Evolutionary conservation across 2,329 filamentous ascomycete species (phyloP), one percentile per base, ranked within the genome.

Genomic region (Aspergillus ustus): DNA sequence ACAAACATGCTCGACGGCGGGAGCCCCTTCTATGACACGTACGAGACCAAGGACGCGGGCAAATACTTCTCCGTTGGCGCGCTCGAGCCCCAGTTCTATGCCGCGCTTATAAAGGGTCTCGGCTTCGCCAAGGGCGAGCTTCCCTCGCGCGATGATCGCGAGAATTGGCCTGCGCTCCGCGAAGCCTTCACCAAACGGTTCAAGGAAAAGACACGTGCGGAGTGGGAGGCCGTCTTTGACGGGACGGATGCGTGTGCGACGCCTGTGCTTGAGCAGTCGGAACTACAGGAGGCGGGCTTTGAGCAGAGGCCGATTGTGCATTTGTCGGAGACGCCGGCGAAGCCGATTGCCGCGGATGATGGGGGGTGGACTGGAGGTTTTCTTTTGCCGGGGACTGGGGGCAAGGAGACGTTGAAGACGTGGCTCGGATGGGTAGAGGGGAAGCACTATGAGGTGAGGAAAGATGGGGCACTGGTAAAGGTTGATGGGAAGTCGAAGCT

Each of bases 161-260:
- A 67, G 1, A 84, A 83, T 22, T 97, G 93, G 93, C 84, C 86
- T 0, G 84, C 82, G 51, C 82, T 97, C 69, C 83, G 84, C 54
- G 71, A 77, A 1, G 73, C 87, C 2, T 89, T 96, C 67, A 83
- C 83, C 2, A 73, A 73, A 3, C 81, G 80, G 0, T 97, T 98
- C 76, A 86, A 83, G 73, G 76, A 80, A 49, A 92, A 88, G 78
- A 90, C 89, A 4, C 84, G 93, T 37, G 73, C 77, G 0, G 89
- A 96, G 74, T 98, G 94, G 94, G 94, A 97, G 77, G 73, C 63
- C 3, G 81, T 96, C 6, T 98, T 97, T 73, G 91, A 96, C 73
- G 91, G 91, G 11, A 95, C 91, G 0, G 94, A 98, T 78, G 94
- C 94, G 1, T 98, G 94, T 75, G 92, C 90, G 65, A 92, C 91